Evolutionary conservation across 1,139 yeast genomes (phyloP).

Genomic region (Blastobotrys malaysiensis): DNA sequence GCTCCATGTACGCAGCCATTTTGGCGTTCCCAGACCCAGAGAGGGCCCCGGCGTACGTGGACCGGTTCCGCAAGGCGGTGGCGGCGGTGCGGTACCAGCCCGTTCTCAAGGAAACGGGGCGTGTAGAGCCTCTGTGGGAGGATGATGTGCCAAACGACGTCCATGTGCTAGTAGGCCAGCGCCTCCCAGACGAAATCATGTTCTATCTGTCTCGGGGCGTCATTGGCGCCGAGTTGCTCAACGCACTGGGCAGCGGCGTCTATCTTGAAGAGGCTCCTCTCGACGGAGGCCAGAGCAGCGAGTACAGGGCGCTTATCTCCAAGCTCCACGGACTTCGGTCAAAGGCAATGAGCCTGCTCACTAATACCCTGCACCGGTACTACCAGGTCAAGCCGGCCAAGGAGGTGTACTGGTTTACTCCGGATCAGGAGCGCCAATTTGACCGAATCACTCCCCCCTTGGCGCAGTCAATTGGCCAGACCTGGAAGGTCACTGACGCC

Average conservation of each 20-base stretch:
- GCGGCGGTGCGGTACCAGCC: conserved; percentile 59
- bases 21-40: conserved; percentile 28
- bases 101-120: conserved; percentile 62
- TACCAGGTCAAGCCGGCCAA: conserved; percentile 68
- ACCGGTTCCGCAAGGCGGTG: conserved; percentile 47
- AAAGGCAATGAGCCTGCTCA: conserved; percentile 59
- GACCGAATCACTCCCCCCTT: conserved; percentile 22
- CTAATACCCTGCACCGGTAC: conserved; percentile 75
- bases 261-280: conserved; percentile 63
- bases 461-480: conserved; percentile 15
- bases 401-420: conserved; percentile 47
- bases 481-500: conserved; percentile 20
- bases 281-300: conserved; percentile 55
- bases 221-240: conserved; percentile 58
- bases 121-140: conserved; percentile 51
- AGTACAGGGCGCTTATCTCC: conserved; percentile 53
- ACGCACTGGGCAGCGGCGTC: conserved; percentile 51
- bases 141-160: conserved; percentile 63
- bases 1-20: conserved; percentile 40
- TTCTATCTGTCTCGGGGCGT: conserved; percentile 80
- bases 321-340: conserved; percentile 49
- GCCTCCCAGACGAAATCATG: conserved; percentile 80
- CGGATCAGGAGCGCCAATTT: conserved; percentile 24
- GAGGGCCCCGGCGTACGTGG: conserved; percentile 29
- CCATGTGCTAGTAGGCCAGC: conserved; percentile 77